A percentile compares a stretch with the other conserved stretches of the same genome.
phyloP scores from a whole-genome alignment of 2,329 filamentous ascomycete species.

The Rugonectria rugulosa region DNA sequence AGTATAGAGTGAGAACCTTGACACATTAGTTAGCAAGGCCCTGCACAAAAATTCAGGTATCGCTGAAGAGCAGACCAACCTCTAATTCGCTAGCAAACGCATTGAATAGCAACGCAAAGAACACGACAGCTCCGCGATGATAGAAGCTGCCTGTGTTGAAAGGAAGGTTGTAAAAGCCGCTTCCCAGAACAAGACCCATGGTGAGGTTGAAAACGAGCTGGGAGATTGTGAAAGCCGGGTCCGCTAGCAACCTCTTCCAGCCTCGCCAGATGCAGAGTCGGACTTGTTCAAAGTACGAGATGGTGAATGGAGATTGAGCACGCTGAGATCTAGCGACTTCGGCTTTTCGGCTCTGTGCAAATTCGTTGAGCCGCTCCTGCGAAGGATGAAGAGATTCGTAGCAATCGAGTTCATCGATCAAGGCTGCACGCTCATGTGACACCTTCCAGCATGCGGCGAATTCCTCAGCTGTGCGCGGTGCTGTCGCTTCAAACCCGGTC shows the following conservation, averaged over 20 bases:
- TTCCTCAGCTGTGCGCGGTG: conserved; percentile 44
- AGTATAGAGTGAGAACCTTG: conserved; percentile 47
- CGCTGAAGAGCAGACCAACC: conserved; percentile 12
- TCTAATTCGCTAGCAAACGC: conserved; percentile 47
- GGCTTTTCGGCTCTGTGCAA: conserved; percentile 57
- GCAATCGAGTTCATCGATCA: conserved; percentile 34
- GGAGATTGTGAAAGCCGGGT: conserved; percentile 14
- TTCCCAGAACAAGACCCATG: conserved; percentile 56
- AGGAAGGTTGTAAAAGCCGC: conserved; percentile 56
- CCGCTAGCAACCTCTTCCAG: conserved; percentile 47
- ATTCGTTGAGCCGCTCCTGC: conserved; percentile 15
- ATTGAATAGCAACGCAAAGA: conserved; percentile 60
- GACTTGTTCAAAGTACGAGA: conserved; percentile 55
- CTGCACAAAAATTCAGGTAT: neutral
- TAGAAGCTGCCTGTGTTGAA: conserved; percentile 53
- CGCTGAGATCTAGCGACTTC: conserved; percentile 56
- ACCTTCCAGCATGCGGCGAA: conserved; percentile 45
- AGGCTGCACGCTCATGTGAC: neutral
- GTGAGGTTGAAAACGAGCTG: conserved; percentile 49
- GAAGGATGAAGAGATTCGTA: conserved; percentile 40
- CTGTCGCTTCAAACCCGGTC: conserved; percentile 32
- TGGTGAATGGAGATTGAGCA: conserved; percentile 54
- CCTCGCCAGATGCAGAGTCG: conserved; percentile 49
- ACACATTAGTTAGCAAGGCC: conserved; percentile 60
- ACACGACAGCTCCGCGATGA: conserved; percentile 54